Evolutionary conservation across 2,329 filamentous ascomycete genomes (phyloP).

Genomic region (Dendryphion nanum): DNA sequence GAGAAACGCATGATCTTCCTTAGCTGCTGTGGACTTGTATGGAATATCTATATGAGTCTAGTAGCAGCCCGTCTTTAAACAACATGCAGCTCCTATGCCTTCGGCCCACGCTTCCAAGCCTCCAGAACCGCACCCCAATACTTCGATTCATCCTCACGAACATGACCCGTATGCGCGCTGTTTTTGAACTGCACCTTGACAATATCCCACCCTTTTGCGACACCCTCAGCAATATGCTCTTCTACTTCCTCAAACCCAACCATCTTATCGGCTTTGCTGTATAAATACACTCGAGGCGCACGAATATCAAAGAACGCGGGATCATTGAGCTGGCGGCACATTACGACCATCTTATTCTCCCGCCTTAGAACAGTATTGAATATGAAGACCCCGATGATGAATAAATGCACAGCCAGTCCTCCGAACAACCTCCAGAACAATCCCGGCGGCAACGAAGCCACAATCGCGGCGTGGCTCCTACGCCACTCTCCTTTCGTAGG

Average conservation of each 20-base stretch:
- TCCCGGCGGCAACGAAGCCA: conserved; percentile 22
- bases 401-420: conserved; percentile 22
- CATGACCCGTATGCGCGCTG: conserved; percentile 61
- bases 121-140: conserved; percentile 54
- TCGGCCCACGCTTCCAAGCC: conserved; percentile 24
- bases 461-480: conserved; percentile 30
- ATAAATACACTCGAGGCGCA: conserved; percentile 56
- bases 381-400: conserved; percentile 22
- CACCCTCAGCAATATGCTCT: conserved; percentile 51
- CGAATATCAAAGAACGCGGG: conserved; percentile 19
- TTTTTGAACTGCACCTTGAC: conserved; percentile 56
- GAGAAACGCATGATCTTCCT: conserved; percentile 69
- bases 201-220: conserved; percentile 50
- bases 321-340: conserved; percentile 32
- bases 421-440: conserved; percentile 27
- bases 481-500: conserved; percentile 33
- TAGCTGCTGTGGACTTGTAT: conserved; percentile 68
- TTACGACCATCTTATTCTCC: conserved; percentile 25
- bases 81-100: background rate
- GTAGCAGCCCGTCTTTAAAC: conserved; percentile 42
- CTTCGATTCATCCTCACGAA: conserved; percentile 54
- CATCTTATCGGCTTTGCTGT: conserved; percentile 58
- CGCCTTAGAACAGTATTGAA: conserved; percentile 12
- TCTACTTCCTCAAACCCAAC: conserved; percentile 58
- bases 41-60: conserved; percentile 74